These are phyloP conservation scores for Maudiozyma serrabonitensis DNA, from an alignment of 805 yeast genomes.

Conservation along the genomic window DNA sequence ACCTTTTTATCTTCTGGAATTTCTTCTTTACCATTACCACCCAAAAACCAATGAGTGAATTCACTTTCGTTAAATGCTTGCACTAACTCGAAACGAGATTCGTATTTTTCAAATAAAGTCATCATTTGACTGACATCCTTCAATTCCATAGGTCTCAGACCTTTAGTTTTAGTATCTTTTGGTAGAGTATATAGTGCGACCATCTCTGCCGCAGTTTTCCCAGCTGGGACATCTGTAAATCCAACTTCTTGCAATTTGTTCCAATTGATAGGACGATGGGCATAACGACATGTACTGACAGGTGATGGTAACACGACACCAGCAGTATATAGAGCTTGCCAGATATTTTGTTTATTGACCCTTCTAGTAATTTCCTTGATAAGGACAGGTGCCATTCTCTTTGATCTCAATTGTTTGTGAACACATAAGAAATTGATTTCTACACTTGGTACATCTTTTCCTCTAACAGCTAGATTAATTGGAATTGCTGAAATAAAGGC, in stretches of 20 bases:
- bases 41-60: constrained; percentile 72
- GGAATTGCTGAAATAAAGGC: constrained; percentile 94
- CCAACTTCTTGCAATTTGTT: constrained; percentile 81
- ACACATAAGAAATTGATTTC: constrained; percentile 92
- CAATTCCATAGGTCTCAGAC: constrained; percentile 42
- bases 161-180: constrained; percentile 39
- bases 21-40: constrained; percentile 31
- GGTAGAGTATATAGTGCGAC: constrained; percentile 58
- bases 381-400: constrained; percentile 86
- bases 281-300: constrained; percentile 75
- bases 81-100: constrained; percentile 58
- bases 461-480: constrained; percentile 51
- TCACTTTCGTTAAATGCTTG: constrained; percentile 55
- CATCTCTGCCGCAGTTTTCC: constrained; percentile 61
- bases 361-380: constrained; percentile 92
- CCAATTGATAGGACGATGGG: constrained; percentile 94
- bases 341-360: constrained; percentile 71
- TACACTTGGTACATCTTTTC: constrained; percentile 48
- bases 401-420: constrained; percentile 87
- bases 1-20: constrained; percentile 33
- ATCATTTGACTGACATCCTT: constrained; percentile 59
- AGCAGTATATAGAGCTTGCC: constrained; percentile 95
- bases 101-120: constrained; percentile 51
- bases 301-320: constrained; percentile 93
- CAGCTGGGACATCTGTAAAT: constrained; percentile 69